Evolutionary conservation across 345 rosid species (phyloP), one percentile per base, ranked within the genome.

Genomic region (Bruguiera sexangula): DNA sequence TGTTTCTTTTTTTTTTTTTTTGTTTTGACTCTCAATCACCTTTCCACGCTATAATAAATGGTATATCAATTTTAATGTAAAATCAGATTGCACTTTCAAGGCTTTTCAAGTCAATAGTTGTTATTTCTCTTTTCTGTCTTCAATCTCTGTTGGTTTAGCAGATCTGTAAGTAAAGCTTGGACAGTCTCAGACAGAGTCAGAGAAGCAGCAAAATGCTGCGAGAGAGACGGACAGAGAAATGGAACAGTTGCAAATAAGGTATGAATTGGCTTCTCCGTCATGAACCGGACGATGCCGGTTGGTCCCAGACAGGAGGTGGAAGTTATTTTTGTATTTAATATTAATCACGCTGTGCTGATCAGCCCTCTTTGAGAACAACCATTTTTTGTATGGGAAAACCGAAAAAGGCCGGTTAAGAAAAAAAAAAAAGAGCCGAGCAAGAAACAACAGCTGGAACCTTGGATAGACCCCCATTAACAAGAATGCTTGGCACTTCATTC

Each of bases 261-360:
- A 22, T 22, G 39, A 56, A 32, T 21, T 71, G 64, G 69, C 60
- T 57, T 39, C 65, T 39, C 60, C 63, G 10, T 26, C 27, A 34
- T 19, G 18, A 54, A 60, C 63, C 52, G 66, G 73, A 57, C 62
- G 73, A 62, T 68, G 77, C 68, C 75, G 53, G 75, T 29, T 34
- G 56, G 16, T 39, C 53, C 70, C 78, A 80, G 76, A 43, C 78
- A 80, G 76, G 53, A 50, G 37, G 76, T 66, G 73, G 68, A 57
- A 77, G 67, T 66, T 62, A 77, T 66, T 77, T 82, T 70, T 72
- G 65, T 68, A 62, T 52, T 69, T 71, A 65, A 64, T 65, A n/a
- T 36, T 36, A 57, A 22, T 30, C 56, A 56, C 6, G 30, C 60
- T 0, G 60, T 56, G 26, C 16, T 6, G 30, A 55, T 65, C 52